Conservation (phyloP, 352 stramenopile genomes). For the Phytophthora melonis region DNA sequence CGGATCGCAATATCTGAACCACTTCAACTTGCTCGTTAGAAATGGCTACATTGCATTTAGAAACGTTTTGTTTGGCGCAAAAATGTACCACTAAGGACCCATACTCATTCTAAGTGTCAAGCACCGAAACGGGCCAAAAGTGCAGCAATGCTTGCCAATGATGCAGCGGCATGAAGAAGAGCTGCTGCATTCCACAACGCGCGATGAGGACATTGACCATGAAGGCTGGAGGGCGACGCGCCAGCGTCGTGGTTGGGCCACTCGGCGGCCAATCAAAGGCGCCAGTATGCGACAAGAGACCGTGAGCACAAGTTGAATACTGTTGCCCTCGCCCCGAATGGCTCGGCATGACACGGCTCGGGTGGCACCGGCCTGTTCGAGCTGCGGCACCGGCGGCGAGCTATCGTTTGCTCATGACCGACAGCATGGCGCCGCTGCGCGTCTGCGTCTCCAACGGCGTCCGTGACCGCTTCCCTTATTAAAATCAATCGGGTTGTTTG, state of each 20-base stretch:
- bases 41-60: background rate
- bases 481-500: constrained; percentile 17
- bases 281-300: constrained; percentile 15
- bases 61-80: background rate
- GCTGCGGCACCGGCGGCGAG: background rate
- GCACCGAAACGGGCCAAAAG: background rate
- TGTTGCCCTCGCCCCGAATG: background rate
- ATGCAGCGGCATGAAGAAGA: too few species aligned
- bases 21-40: background rate
- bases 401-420: constrained; percentile 20
- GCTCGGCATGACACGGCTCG: constrained; percentile 6
- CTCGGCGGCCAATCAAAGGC: constrained; percentile 25
- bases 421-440: constrained; percentile 1
- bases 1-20: too few species aligned
- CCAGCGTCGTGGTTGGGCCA: constrained; percentile 18
- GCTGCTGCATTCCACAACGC: background rate
- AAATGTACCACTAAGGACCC: background rate
- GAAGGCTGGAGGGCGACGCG: constrained; percentile 24
- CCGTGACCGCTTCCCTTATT: background rate
- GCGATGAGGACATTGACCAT: constrained; percentile 7
- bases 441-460: constrained; percentile 5
- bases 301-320: constrained; percentile 11
- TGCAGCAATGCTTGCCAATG: too few species aligned
- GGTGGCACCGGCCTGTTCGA: constrained; percentile 7
- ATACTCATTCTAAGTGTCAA: background rate